A percentile compares a stretch with the other conserved stretches of the same genome.
Conservation (phyloP, 164 flowering plant genomes). For the Houttuynia cordata region DNA sequence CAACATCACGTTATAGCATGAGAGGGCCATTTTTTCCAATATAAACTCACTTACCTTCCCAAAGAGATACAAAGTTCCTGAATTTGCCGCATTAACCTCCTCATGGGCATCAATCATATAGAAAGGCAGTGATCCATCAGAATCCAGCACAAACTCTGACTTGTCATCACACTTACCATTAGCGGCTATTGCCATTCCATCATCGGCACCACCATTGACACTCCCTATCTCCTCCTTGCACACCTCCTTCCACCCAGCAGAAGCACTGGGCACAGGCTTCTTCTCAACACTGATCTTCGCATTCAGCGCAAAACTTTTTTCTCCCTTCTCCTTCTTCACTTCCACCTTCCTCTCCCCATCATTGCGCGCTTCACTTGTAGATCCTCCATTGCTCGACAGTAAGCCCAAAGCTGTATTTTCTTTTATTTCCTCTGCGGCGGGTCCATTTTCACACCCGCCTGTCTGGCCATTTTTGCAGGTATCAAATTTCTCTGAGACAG, state of each 20-base stretch:
- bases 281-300: constrained; percentile 45
- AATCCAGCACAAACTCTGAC: constrained; percentile 46
- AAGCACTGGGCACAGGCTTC: constrained; percentile 48
- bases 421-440: constrained; percentile 2
- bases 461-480: constrained; percentile 1
- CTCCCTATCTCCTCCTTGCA: constrained; percentile 29
- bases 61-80: constrained; percentile 78
- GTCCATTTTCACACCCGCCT: constrained; percentile 1
- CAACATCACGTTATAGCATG: too few relatives aligned
- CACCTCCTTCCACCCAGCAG: constrained; percentile 57
- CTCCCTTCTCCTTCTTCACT: constrained; percentile 19
- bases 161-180: constrained; percentile 27
- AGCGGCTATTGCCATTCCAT: constrained; percentile 1
- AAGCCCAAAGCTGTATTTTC: constrained; percentile 6
- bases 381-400: background rate
- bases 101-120: constrained; percentile 86
- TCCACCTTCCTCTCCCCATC: constrained; percentile 11
- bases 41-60: constrained; percentile 55
- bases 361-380: background rate
- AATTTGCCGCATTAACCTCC: constrained; percentile 59
- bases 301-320: constrained; percentile 40
- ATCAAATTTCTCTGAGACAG: background rate
- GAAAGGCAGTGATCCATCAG: constrained; percentile 80
- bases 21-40: background rate
- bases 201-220: constrained; percentile 10